Conservation (phyloP, 2,329 filamentous ascomycete species). For the Sarocladium brachiariae region DNA sequence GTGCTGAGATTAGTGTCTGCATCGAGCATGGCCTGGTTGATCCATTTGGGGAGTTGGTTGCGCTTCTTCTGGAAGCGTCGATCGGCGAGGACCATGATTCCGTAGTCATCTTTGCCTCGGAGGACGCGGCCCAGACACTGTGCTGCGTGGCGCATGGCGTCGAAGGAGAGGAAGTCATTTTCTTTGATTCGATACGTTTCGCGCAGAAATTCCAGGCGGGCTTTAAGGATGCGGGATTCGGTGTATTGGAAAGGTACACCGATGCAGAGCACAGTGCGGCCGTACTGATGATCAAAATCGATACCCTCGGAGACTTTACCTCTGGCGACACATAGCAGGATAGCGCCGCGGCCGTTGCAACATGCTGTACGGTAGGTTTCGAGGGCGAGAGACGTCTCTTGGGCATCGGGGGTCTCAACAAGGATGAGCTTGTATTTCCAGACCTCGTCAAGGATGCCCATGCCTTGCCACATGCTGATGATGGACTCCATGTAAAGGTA, state of each 20-base stretch:
- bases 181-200: slow-evolving; percentile 96
- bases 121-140: slow-evolving; percentile 93
- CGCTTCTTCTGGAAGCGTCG: slow-evolving; percentile 90
- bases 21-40: slow-evolving; percentile 78
- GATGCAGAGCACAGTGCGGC: slow-evolving; percentile 90
- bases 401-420: slow-evolving; percentile 93
- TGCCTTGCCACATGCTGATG: slow-evolving; percentile 98
- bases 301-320: slow-evolving; percentile 98
- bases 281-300: slow-evolving; percentile 98
- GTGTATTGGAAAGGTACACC: slow-evolving; percentile 99
- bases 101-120: slow-evolving; percentile 95
- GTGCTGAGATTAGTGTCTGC: slow-evolving; percentile 86
- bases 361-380: slow-evolving; percentile 97
- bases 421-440: slow-evolving; percentile 99
- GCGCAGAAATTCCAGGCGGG: slow-evolving; percentile 87
- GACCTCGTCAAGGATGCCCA: slow-evolving; percentile 94
- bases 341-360: slow-evolving; percentile 90
- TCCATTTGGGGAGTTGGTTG: slow-evolving; percentile 91
- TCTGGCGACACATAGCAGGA: slow-evolving; percentile 89
- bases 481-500: slow-evolving; percentile 99
- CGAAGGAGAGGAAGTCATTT: slow-evolving; percentile 96
- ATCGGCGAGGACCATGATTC: slow-evolving; percentile 98
- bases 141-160: slow-evolving; percentile 97
- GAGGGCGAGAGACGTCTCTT: slow-evolving; percentile 90
- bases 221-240: slow-evolving; percentile 93